These are phyloP conservation scores for Diaporthe citrichinensis DNA, from an alignment of 2,329 filamentous ascomycete genomes.

Conservation along the genomic window DNA sequence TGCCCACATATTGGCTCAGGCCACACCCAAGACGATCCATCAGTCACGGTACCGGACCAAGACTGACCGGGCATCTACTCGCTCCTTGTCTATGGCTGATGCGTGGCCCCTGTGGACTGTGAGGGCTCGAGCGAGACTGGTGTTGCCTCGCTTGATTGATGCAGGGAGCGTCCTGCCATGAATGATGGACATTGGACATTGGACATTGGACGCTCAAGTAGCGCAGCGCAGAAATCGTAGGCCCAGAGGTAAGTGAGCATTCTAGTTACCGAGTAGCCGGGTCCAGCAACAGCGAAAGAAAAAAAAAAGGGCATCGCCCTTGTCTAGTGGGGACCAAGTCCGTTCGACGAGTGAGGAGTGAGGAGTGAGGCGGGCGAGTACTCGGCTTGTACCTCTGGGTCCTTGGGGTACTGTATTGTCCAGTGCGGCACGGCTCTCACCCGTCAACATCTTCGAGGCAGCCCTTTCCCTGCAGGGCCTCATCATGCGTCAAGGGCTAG, in stretches of 20 bases:
- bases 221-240: not conserved
- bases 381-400: not conserved
- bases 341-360: conserved; percentile 12
- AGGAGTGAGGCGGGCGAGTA: not conserved
- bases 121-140: conserved; percentile 6
- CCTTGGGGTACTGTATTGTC: not conserved
- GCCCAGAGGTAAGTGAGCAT: not conserved
- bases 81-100: conserved; percentile 9
- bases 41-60: conserved; percentile 29
- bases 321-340: conserved; percentile 23
- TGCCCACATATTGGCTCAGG: conserved; percentile 29
- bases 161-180: not conserved
- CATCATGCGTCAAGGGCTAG: conserved; percentile 26
- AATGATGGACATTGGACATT: not conserved
- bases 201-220: not conserved
- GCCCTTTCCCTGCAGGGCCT: conserved; percentile 28
- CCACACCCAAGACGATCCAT: conserved; percentile 26
- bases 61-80: not conserved
- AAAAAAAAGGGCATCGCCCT: conserved; percentile 14
- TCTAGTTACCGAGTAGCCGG: conserved; percentile 28
- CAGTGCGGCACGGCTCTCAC: conserved; percentile 13
- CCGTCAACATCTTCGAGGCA: conserved; percentile 5
- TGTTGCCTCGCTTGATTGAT: not conserved
- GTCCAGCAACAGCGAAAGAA: not conserved
- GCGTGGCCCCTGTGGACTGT: not conserved